Conservation (phyloP, 2,329 filamentous ascomycete genomes). For the Passalora sequoiae region DNA sequence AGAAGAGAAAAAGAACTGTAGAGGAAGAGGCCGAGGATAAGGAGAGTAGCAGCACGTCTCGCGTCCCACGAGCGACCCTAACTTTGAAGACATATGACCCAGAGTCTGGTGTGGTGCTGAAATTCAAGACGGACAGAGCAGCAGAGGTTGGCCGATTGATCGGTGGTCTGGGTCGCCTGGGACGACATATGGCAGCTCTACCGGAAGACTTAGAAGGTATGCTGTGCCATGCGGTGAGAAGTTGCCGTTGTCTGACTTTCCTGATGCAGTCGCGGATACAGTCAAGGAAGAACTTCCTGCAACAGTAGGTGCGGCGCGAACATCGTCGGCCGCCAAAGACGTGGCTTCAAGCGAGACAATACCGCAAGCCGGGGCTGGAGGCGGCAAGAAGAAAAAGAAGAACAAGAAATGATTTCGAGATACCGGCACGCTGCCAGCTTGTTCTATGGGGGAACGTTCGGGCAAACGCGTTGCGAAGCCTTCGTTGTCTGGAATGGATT, state of each 20-base stretch:
- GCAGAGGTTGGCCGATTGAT: slow-evolving; percentile 84
- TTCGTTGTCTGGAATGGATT: not conserved
- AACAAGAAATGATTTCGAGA: slow-evolving; percentile 39
- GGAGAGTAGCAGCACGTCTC: slow-evolving; percentile 29
- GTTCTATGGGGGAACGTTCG: too few relatives aligned
- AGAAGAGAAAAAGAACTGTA: slow-evolving; percentile 25
- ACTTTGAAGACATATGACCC: slow-evolving; percentile 89
- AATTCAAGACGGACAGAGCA: slow-evolving; percentile 87
- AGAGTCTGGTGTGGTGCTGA: slow-evolving; percentile 71
- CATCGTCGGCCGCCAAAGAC: slow-evolving; percentile 6
- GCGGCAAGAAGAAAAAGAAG: slow-evolving; percentile 46
- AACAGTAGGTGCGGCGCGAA: slow-evolving; percentile 25
- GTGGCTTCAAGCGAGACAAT: slow-evolving; percentile 16
- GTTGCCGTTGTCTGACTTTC: not conserved
- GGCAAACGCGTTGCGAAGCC: not conserved
- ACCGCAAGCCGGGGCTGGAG: slow-evolving; percentile 28
- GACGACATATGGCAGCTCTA: slow-evolving; percentile 54
- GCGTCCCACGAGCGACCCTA: slow-evolving; percentile 62
- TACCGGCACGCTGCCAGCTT: not conserved
- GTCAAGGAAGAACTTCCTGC: slow-evolving; percentile 30
- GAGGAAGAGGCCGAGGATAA: slow-evolving; percentile 23
- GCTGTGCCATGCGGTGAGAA: not conserved
- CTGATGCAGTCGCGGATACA: slow-evolving; percentile 24
- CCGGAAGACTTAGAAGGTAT: slow-evolving; percentile 40
- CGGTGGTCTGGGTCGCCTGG: slow-evolving; percentile 67